Evolutionary conservation across 129 eudicot species (phyloP), one percentile per base, ranked within the genome.

Genomic region (Gnaphalium uliginosum): DNA sequence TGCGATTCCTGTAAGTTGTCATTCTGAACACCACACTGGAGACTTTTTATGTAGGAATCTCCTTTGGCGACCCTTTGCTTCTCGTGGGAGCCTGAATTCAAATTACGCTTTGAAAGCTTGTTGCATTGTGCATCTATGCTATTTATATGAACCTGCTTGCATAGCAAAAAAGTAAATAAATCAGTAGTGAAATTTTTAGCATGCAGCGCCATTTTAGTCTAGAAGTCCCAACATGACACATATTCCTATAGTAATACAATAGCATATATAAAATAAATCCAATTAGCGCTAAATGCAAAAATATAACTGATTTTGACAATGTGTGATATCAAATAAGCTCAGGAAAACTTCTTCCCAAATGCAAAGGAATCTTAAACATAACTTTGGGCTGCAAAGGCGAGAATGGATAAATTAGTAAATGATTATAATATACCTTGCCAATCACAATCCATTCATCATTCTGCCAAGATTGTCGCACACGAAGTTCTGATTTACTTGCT

Each of bases 381-480:
- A 66, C 3, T 30, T 30, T 30, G 5, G 64, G 50, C 33, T 54
- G 66, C 66, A 59, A 27, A 25, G 32, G 14, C 4, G 18, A 30
- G 21, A 67, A 67, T 73, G 59, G 4, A 43, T 6, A 33, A 56
- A 54, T 33, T n/a, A 6, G 23, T 13, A 80, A 78, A 69, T 23
- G 51, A 22, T n/a, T 43, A 79, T 29, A 30, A 79, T 41, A 4
- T 87, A 87, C 98, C 96, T 87, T 84, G 76, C 88, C 92, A 76
- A 90, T 78, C 53, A 86, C 72, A 32, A 76, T 15, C 97, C 98
- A 93, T 74, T 82, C 75, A 14, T 78, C 86, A 74, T 88, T 79
- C 43, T 79, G 85, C 96, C 96, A 90, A 50, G 85, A 85, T 77
- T 90, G 98, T 22, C 92, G 81, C 65, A 79, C 80, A 65, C 92